phyloP scores from a whole-genome alignment of 495 filamentous ascomycete species.

The Xylona heveae region DNA sequence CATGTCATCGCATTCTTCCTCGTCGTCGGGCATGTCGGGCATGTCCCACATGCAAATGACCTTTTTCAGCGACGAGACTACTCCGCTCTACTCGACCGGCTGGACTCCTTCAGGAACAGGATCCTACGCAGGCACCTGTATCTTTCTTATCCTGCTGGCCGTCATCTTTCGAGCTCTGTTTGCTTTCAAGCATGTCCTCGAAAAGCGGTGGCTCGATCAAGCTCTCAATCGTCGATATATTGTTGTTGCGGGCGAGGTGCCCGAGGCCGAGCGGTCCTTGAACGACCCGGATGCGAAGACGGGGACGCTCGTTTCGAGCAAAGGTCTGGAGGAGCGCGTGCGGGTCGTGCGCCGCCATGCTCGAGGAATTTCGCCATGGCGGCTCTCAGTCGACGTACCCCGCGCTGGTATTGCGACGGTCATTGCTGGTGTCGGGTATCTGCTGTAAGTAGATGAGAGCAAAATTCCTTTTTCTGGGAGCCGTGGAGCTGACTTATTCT shows the following conservation, averaged over 20 bases:
- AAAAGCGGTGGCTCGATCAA: conserved; percentile 34
- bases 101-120: conserved; percentile 54
- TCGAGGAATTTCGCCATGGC: conserved; percentile 39
- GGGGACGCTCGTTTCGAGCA: conserved; percentile 34
- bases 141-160: conserved; percentile 62
- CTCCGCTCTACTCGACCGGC: conserved; percentile 46
- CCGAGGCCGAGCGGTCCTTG: conserved; percentile 31
- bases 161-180: conserved; percentile 43
- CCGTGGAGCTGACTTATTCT: background rate
- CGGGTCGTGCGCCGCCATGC: conserved; percentile 35
- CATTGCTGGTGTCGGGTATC: conserved; percentile 57
- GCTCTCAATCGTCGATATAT: conserved; percentile 56
- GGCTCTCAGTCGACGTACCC: conserved; percentile 57
- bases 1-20: background rate
- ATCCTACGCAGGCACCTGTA: conserved; percentile 64
- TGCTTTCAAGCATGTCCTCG: conserved; percentile 38
- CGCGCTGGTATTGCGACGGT: conserved; percentile 46
- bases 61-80: conserved; percentile 46
- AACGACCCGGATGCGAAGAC: conserved; percentile 34
- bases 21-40: conserved; percentile 1
- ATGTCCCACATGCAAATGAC: conserved; percentile 24
- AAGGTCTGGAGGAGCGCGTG: conserved; percentile 55
- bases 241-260: conserved; percentile 39
- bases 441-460: conserved; percentile 47
- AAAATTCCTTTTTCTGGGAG: background rate